Percentiles rank a stretch among this genome's conserved stretches.
phyloP scores from a whole-genome alignment of 352 stramenopile genomes.

The Phytophthora syringae region DNA sequence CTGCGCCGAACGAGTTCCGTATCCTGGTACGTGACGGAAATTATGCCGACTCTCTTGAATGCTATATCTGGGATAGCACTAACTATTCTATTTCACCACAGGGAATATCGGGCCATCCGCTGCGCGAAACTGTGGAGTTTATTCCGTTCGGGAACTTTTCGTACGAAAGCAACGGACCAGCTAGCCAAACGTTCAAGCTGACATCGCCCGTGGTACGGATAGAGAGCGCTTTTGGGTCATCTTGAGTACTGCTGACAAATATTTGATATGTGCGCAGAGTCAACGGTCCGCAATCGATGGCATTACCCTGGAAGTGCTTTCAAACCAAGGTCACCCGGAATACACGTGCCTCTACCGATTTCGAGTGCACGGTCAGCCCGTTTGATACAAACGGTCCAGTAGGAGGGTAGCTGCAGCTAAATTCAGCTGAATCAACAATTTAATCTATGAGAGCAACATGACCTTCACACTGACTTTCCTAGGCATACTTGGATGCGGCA shows the following conservation, averaged over 20 bases:
- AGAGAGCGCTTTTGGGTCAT: neutral
- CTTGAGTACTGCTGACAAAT: slow-evolving; percentile 10
- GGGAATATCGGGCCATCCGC: slow-evolving; percentile 52
- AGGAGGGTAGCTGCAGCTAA: slow-evolving; percentile 11
- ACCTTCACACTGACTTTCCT: neutral
- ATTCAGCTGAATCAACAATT: slow-evolving; percentile 30
- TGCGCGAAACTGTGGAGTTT: slow-evolving; percentile 50
- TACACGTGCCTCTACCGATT: slow-evolving; percentile 93
- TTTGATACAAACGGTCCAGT: slow-evolving; percentile 16
- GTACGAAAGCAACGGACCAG: slow-evolving; percentile 53
- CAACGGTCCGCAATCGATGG: slow-evolving; percentile 64
- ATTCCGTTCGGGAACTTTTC: slow-evolving; percentile 81
- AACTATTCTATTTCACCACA: slow-evolving; percentile 25
- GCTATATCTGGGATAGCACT: slow-evolving; percentile 1
- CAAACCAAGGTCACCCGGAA: slow-evolving; percentile 86
- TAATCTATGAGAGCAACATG: slow-evolving; percentile 30
- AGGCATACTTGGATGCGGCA: slow-evolving; percentile 27
- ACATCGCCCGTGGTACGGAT: slow-evolving; percentile 46
- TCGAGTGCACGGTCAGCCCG: slow-evolving; percentile 71
- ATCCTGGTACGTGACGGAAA: slow-evolving; percentile 53
- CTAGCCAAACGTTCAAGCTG: slow-evolving; percentile 77
- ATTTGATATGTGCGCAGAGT: slow-evolving; percentile 27
- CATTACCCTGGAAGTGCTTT: slow-evolving; percentile 76
- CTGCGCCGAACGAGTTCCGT: slow-evolving; percentile 67
- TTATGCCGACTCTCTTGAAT: neutral